Base-by-base conservation (phyloP, 805 yeast species). In the Ogataea paradorogensis region DNA sequence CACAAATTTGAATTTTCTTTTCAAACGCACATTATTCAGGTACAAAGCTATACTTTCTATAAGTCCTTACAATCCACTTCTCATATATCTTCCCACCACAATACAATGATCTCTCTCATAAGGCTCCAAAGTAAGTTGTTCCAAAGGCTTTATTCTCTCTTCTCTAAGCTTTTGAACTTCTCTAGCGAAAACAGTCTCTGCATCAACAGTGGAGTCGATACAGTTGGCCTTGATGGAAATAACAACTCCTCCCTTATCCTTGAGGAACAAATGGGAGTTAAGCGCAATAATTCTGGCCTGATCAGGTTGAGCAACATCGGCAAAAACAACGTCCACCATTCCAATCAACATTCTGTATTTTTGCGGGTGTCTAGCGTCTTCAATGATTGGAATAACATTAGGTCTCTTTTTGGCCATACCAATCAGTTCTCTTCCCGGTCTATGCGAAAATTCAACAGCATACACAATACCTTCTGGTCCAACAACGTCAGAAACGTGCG, bases 381-480 rank as follows among this genome's bases (percentile, higher is more conserved):
- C 99, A 67, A 93, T 90, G 69, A 93, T 93, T 61, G 99, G 99
- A 55, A 93, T 88, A 44, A 93, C 95, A 65, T 93, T 93, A 52
- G 99, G 98, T 80, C 99, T 87, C 95, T 93, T 93, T 82, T 91
- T 93, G 66, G 99, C 99, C 99, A 93, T 93, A 61, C 95, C 87
- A 62, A 93, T 91, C 71, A 93, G 80, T 71, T 93, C 99, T 78
- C 99, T 85, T 69, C 99, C 99, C 63, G 98, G 96, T 80, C 99
- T 85, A 80, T 93, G 98, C 50, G 97, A 89, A 76, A 93, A 93
- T 74, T 93, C 99, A 55, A 93, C 99, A 44, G 99, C 99, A 67
- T 93, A 93, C 40, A 93, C 99, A 64, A 88, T 76, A 69, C 99
- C 99, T 73, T 89, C 96, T 67, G 99, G 98, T 51, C 99, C 99